phyloP scores from a whole-genome alignment of 108 stramenopile genomes.

The Epithemia pelagica region DNA sequence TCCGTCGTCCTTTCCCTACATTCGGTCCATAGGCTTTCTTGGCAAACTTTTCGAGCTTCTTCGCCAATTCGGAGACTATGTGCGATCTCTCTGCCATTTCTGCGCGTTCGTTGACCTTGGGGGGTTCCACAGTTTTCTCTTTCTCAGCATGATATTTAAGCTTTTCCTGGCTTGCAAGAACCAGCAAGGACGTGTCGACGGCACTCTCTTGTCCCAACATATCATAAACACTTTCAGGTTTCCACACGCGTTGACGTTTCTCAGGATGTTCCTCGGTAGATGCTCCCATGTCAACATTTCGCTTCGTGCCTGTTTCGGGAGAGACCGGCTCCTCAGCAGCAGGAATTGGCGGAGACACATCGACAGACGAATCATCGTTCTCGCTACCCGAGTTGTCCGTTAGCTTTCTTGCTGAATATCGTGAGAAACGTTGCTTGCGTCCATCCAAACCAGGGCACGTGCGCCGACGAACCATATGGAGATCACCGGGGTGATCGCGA shows the following conservation, averaged over 20 bases:
- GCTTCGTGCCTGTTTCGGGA: background rate
- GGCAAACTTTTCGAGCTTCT: constrained; percentile 49
- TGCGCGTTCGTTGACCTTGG: constrained; percentile 2
- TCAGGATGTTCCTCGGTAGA: background rate
- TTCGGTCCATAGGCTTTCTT: constrained; percentile 30
- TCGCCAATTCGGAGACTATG: constrained; percentile 48
- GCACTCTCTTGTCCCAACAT: background rate
- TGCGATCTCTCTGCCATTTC: constrained; percentile 35
- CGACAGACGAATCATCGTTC: constrained; percentile 17
- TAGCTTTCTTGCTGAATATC: constrained; percentile 25
- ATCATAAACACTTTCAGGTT: background rate
- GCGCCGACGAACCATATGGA: constrained; percentile 82
- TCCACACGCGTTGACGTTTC: background rate
- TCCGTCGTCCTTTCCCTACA: constrained; percentile 15
- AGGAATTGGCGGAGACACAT: background rate
- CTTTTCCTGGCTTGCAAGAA: background rate
- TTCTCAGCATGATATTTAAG: background rate
- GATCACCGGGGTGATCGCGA: constrained; percentile 79
- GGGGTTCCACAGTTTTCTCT: background rate
- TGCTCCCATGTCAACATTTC: background rate
- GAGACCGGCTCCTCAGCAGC: background rate
- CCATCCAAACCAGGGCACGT: constrained; percentile 81
- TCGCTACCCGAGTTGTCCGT: constrained; percentile 17
- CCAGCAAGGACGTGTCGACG: background rate
- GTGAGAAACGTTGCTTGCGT: constrained; percentile 61